Evolutionary conservation across 2,329 filamentous ascomycete species (phyloP).

Genomic region (Fusarium sp.): DNA sequence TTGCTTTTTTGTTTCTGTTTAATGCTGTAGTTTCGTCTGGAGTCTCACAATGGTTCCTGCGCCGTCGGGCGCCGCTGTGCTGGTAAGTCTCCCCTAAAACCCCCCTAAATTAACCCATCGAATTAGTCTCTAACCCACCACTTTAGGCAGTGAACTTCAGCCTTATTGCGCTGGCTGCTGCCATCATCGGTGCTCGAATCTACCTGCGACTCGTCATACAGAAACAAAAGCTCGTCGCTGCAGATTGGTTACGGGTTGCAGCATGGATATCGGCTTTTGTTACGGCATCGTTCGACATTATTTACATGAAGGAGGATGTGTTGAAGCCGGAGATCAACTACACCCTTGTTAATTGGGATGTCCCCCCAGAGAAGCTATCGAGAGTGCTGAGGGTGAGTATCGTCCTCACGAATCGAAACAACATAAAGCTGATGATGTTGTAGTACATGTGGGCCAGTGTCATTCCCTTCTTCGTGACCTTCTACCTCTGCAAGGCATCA

Average conservation of each 20-base stretch:
- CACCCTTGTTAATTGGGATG: constrained; percentile 22
- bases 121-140: background rate
- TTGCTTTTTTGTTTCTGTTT: background rate
- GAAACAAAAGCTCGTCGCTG: constrained; percentile 13
- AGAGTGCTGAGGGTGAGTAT: background rate
- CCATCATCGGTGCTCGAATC: constrained; percentile 20
- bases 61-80: constrained; percentile 16
- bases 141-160: background rate
- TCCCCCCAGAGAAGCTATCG: background rate
- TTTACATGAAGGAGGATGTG: background rate
- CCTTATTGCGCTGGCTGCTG: background rate
- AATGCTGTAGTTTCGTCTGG: background rate
- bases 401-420: background rate
- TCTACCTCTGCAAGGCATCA: constrained; percentile 36
- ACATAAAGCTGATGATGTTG: background rate
- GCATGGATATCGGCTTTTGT: constrained; percentile 19
- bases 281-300: constrained; percentile 10
- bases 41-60: constrained; percentile 2
- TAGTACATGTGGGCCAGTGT: constrained; percentile 21
- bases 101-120: background rate
- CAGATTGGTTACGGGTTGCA: constrained; percentile 11
- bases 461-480: constrained; percentile 28
- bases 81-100: background rate
- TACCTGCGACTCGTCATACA: constrained; percentile 29
- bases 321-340: constrained; percentile 19